Evolutionary conservation across 2,329 filamentous ascomycete genomes (phyloP), one percentile per base, ranked within the genome.

Genomic region (Penicillium sumatraense): DNA sequence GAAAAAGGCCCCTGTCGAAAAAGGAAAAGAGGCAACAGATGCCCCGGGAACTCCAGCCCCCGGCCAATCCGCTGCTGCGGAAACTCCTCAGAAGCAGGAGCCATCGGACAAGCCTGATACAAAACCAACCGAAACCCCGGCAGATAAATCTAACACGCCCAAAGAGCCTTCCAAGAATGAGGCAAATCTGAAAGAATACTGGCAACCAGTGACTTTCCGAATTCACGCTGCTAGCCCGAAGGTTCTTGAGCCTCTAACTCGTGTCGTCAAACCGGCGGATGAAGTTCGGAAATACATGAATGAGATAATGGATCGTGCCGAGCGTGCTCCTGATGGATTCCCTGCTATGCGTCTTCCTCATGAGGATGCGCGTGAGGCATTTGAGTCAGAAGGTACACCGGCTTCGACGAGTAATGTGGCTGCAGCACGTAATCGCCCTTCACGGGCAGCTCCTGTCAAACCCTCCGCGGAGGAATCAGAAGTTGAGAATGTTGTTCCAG

Each of bases 271-370:
- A 54, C 77, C 81, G 2, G 69, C 78, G 3, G 76, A 80, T 1
- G 81, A 83, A 60, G 81, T 83, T 3, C 75, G 79, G 56, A 78
- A 77, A 58, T 78, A 82, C 61, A 84, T 85, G 83, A 79, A 83
- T 53, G 77, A 80, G 20, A 71, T 83, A 13, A 86, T 88, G 76
- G 79, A 82, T 60, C 79, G 79, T 3, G 82, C 82, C 49, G 78
- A 80, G 57, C 75, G 82, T 14, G 83, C 83, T 0, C 81, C 83
- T 3, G 78, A 81, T 53, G 80, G 80, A 5, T 82, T 81, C 65
- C 73, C 87, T 8, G 83, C 83, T 1, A 74, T 85, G 51, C 78
- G 81, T 46, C 68, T 87, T 46, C 85, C 85, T 3, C 69, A 69
- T 5, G 77, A 80, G 47, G 64, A 68, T 5, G 56, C 64, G 0